These are phyloP conservation scores for Ogataea kodamae DNA, from an alignment of 805 yeast genomes.

Conservation along the genomic window DNA sequence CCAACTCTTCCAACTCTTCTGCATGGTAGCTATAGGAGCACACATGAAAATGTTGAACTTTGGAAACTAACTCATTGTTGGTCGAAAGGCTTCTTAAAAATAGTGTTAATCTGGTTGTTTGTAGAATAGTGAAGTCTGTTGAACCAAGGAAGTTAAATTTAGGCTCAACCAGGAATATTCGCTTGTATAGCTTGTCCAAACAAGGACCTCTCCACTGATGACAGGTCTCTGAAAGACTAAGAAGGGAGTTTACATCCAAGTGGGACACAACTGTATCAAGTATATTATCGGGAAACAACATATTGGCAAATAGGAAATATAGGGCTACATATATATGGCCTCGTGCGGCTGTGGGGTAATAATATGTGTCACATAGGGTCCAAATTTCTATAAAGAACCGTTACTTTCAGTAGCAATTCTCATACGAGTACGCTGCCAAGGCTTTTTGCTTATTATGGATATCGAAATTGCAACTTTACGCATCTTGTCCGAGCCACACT, in stretches of 20 bases:
- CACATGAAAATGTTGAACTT: slow-evolving; percentile 15
- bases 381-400: too few relatives aligned
- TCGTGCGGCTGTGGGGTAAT: slow-evolving; percentile 9
- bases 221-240: slow-evolving; percentile 12
- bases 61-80: slow-evolving; percentile 3
- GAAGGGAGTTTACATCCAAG: slow-evolving; percentile 6
- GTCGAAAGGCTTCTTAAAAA: slow-evolving; percentile 8
- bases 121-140: slow-evolving; percentile 7
- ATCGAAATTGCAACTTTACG: too few relatives aligned
- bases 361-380: too few relatives aligned
- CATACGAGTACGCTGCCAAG: too few relatives aligned
- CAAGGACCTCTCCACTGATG: slow-evolving; percentile 8
- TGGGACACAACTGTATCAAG: slow-evolving; percentile 8
- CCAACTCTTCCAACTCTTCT: slow-evolving; percentile 10
- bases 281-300: slow-evolving; percentile 17
- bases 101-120: slow-evolving; percentile 2
- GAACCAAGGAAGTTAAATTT: slow-evolving; percentile 4
- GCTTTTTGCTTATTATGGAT: too few relatives aligned
- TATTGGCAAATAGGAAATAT: background rate
- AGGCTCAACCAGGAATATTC: slow-evolving; percentile 16
- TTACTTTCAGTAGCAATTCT: too few relatives aligned
- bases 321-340: slow-evolving; percentile 2
- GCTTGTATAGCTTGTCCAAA: slow-evolving; percentile 12
- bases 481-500: too few relatives aligned
- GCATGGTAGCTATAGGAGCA: slow-evolving; percentile 11